Evolutionary conservation across 805 yeast genomes (phyloP), one percentile per base, ranked within the genome.

Genomic region (Huiozyma naganishii): DNA sequence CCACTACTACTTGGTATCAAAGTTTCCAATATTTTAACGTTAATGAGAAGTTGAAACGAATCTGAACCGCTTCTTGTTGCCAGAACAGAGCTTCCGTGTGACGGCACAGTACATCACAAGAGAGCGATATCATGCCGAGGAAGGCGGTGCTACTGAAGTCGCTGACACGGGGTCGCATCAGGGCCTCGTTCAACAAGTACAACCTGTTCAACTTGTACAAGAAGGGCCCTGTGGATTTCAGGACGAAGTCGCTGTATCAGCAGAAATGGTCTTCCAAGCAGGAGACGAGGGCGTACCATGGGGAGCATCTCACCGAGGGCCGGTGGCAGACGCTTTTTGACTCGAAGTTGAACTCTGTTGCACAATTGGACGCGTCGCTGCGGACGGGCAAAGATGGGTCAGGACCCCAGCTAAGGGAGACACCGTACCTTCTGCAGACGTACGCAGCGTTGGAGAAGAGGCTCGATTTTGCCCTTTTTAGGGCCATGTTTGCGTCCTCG

Each of bases 241-340:
- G 71, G 48, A 72, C 78, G 4, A 75, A 76, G 64, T 77, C 95
- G n/a, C 69, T 86, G 46, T 92, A 73, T 66, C 95, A 86, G 65
- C 95, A 90, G 64, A 87, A 88, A 66, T 92, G 95, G 90, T 67
- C 73, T 6, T 81, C 96, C 41, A 90, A 92, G 64, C 82, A 79
- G 59, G 96, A 89, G 59, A 81, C 97, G 6, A 77, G 98, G 66
- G 82, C 90, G 1, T 90, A 90, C 63, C 98, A 90, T 62, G 98
- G 98, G 54, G 97, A 92, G 58, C 86, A 83, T 61, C 63, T 90
- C 44, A 83, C 90, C 1, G 98, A 92, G 62, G 69, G 76, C 13
- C 77, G 89, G 59, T 84, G 88, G 81, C 82, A 83, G 58, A 66
- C 77, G 7, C 63, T 74, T 41, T 89, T 90, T 67, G 69, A 78